Percentiles rank a stretch among this genome's conserved stretches.
Evolutionary conservation across 2,329 filamentous ascomycete genomes (phyloP).

Genomic region (Microcyclosporella mali): DNA sequence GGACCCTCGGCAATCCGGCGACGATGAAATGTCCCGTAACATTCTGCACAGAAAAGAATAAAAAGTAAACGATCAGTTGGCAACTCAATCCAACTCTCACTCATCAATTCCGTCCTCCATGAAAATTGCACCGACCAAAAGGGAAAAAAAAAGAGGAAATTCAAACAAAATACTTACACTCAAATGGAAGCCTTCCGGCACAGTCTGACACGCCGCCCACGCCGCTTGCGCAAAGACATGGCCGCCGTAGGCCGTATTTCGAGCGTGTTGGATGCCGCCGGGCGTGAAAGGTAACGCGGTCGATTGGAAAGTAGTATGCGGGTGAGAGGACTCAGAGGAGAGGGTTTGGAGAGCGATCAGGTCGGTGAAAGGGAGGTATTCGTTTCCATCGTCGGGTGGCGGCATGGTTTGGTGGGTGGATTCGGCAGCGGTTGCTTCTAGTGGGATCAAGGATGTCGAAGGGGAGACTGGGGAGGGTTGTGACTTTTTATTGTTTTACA

Average conservation of each 20-base stretch:
- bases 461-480: no score
- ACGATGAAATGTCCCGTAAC: slow-evolving; percentile 49
- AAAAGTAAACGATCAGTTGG: not conserved
- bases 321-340: no score
- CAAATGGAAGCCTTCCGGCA: slow-evolving; percentile 42
- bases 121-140: no score
- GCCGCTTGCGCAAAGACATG: slow-evolving; percentile 51
- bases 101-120: no score
- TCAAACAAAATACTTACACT: no score
- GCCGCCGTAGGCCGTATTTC: slow-evolving; percentile 44
- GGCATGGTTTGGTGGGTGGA: no score
- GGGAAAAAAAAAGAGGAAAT: no score
- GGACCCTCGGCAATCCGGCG: slow-evolving; percentile 39
- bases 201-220: slow-evolving; percentile 50
- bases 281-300: slow-evolving; percentile 37
- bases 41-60: slow-evolving; percentile 39
- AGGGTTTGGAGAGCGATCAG: slow-evolving; percentile 34
- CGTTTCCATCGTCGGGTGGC: slow-evolving; percentile 16
- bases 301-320: slow-evolving; percentile 32
- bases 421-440: no score
- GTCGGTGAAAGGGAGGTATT: slow-evolving; percentile 31
- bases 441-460: no score
- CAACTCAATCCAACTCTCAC: not conserved
- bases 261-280: not conserved
- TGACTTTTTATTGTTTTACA: no score